Conservation (phyloP, 2,329 filamentous ascomycete genomes). For the Setomelanomma holmii region DNA sequence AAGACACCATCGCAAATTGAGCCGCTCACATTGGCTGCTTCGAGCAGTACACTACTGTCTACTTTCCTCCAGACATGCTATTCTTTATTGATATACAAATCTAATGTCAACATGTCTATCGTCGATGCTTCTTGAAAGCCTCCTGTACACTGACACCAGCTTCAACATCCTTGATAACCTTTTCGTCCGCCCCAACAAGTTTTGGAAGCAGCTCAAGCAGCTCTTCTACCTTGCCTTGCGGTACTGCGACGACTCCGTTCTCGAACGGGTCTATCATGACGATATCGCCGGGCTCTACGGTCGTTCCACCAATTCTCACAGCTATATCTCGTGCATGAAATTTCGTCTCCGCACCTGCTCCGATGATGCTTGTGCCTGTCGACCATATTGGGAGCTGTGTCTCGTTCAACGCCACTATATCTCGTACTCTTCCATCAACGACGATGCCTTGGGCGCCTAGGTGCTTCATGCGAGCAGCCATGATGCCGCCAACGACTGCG, state of each 20-base stretch:
- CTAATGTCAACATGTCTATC: no score
- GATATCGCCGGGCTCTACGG: constrained; percentile 63
- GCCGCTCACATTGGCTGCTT: constrained; percentile 24
- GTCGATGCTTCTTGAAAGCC: constrained; percentile 66
- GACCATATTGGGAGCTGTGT: constrained; percentile 67
- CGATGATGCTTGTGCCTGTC: constrained; percentile 64
- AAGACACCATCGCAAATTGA: constrained; percentile 30
- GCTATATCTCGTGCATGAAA: constrained; percentile 60
- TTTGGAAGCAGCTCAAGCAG: constrained; percentile 65
- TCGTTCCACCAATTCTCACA: constrained; percentile 48
- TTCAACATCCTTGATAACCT: constrained; percentile 64
- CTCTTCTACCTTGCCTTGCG: constrained; percentile 64
- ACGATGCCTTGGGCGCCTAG: constrained; percentile 67
- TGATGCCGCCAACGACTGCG: constrained; percentile 78
- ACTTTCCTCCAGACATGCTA: background rate
- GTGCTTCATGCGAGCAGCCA: constrained; percentile 72
- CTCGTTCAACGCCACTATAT: constrained; percentile 66
- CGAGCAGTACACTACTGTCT: background rate
- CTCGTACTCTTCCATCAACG: constrained; percentile 73
- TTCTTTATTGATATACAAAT: constrained; percentile 7
- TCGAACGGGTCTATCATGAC: constrained; percentile 74
- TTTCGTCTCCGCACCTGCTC: constrained; percentile 63
- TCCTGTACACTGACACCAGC: constrained; percentile 68
- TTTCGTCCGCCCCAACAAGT: constrained; percentile 53
- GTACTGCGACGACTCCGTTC: constrained; percentile 71